Evolutionary conservation across 1,284 basidiomycete species (phyloP), one percentile per base, ranked within the genome.

Genomic region (Rhizoctonia solani): DNA sequence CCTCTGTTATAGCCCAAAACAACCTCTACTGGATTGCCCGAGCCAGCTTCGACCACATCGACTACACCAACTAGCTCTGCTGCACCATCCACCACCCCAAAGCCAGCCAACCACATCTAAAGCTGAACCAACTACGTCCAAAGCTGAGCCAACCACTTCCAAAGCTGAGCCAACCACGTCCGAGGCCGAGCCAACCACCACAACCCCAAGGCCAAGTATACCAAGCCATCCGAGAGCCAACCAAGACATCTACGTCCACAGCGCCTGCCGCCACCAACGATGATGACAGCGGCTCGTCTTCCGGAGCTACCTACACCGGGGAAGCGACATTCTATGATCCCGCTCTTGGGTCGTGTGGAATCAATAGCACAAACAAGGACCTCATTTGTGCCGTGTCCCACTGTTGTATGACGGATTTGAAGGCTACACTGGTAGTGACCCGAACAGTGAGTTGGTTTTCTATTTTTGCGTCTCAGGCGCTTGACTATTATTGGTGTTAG

Each of bases 261-360:
- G 25, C 52, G 27, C 23, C 21, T 16, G 54, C 44, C 4, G n/a
- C 21, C 23, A 56, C 37, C 52, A 32, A 50, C 21, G 54, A 65
- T 13, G 58, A 19, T n/a, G 30, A 50, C 23, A 16, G 23, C 5
- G 30, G 32, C 19, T 54, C 54, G 16, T 37, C 49, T 19, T 47
- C 56, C 9, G 58, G 67, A 23, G 27, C 29, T 11, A 52, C 67
- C 6, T 52, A 39, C 25, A 68, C 58, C 30, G 67, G 67, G 9
- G 39, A 68, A 16, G 83, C 79, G 54, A 88, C 87, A 19, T 88
- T 73, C 74, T 90, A 85, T 70, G 72, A 70, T 0, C 76, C 83
- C 63, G 89, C 88, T 66, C 81, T 90, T 39, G 87, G 87, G 59
- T 83, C 89, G 9, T 91, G 89, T 74, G 89, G 89, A 52, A 80